Evolutionary conservation across 192 early-diverging fungal species (phyloP), one percentile per base, ranked within the genome.

Genomic region (Coemansia pectinata): DNA sequence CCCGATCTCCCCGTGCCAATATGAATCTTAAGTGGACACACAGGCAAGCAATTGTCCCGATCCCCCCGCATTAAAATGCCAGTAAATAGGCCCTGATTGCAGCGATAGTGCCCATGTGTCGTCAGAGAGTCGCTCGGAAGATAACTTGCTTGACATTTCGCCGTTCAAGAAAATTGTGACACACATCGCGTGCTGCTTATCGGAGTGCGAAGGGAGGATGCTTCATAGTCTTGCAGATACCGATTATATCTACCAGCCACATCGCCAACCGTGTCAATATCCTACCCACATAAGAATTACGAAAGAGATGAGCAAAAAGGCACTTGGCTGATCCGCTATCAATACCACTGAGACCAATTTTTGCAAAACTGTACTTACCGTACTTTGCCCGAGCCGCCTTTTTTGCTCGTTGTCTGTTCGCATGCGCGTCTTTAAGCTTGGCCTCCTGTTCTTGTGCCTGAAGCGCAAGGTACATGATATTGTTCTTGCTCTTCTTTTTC

Each of bases 401-500:
- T 48, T 89, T 91, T 12, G 90, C 86, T 33, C 78, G 85, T 21
- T 85, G 79, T 62, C 88, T 85, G 2, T 83, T 78, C 31, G 90
- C 90, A 77, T 86, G 86, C 9, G 78, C 72, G 62, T 91, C 91
- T 25, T 85, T 85, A 34, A 94, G 52, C 47, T 86, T 84, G 34
- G 75, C 73, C 60, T 89, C 87, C 62, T 87, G 90, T 23, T 85
- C 87, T 58, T 88, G 85, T n/a, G 92, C 89, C 70, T 92, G 88
- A 52, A 87, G 84, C 10, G 91, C 92, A 39, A 94, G 69, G 29
- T 88, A 91, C 88, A 92, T 89, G 64, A 92, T 87, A 64, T 94
- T 94, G 79, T 92, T 87, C 64, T 89, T 91, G 41, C 86, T 86
- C 67, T 90, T 91, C 69, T 92, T 90, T 67, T 92, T 90, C 64